A percentile compares a stretch with the other conserved stretches of the same genome.
phyloP scores from a whole-genome alignment of 2,329 filamentous ascomycete genomes.

The Pseudogymnoascus sp. region DNA sequence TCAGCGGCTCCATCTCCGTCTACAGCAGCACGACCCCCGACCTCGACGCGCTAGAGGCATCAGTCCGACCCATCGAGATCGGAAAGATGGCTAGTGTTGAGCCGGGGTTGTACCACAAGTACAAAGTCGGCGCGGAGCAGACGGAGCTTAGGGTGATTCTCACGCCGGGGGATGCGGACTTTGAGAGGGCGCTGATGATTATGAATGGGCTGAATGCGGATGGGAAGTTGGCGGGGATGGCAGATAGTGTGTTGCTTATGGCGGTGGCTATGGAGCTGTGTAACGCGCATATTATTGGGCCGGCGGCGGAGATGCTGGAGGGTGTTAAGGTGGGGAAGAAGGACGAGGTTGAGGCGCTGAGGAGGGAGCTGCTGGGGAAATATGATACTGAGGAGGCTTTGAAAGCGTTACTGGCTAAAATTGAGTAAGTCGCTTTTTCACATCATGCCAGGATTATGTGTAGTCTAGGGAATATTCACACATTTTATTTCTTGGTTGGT shows the following conservation, averaged over 20 bases:
- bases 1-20: constrained; percentile 16
- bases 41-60: not conserved
- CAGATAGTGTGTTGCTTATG: constrained; percentile 14
- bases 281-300: constrained; percentile 11
- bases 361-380: not conserved
- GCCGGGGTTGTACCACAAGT: constrained; percentile 15
- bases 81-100: constrained; percentile 3
- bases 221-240: constrained; percentile 14
- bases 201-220: constrained; percentile 16
- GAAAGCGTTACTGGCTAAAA: not conserved
- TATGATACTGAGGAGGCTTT: not conserved
- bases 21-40: constrained; percentile 12
- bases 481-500: not conserved
- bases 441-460: not conserved
- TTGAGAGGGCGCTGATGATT: constrained; percentile 18
- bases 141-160: constrained; percentile 12
- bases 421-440: not conserved
- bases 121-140: constrained; percentile 10
- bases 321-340: constrained; percentile 5
- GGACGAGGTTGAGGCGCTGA: not conserved
- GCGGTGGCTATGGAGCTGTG: constrained; percentile 14
- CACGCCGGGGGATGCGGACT: constrained; percentile 14
- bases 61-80: not conserved
- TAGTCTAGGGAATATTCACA: not conserved
- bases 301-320: not conserved